Evolutionary conservation across 192 early-diverging fungal species (phyloP).

Genomic region (Coemansia sp.): DNA sequence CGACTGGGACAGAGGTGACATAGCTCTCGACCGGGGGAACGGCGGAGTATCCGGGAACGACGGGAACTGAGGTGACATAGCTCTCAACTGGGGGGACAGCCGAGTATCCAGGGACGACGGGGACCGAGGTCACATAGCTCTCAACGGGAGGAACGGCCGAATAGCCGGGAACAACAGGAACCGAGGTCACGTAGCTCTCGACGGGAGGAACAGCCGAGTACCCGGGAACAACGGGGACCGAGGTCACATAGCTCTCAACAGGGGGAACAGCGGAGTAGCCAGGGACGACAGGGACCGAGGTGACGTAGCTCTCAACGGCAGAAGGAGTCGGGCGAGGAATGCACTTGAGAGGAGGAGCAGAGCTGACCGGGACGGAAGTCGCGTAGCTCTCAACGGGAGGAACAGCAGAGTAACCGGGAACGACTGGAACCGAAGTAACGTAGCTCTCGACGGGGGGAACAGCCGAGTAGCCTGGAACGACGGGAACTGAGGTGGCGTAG

Average conservation of each 20-base stretch:
- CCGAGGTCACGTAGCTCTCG: neutral
- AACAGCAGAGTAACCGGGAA: too few relatives aligned
- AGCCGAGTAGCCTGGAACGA: neutral
- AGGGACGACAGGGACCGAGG: neutral
- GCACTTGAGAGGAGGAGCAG: neutral
- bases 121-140: neutral
- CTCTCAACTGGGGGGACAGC: constrained; percentile 5
- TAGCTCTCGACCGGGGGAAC: neutral
- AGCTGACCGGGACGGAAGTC: neutral
- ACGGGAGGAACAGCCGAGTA: neutral
- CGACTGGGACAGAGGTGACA: neutral
- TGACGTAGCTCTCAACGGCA: neutral
- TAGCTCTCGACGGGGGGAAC: constrained; percentile 10
- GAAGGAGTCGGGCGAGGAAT: constrained; percentile 1
- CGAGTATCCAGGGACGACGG: neutral
- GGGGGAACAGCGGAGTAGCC: neutral
- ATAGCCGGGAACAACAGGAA: neutral
- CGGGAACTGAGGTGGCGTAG: neutral
- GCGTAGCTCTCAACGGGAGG: constrained; percentile 7
- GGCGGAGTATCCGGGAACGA: too few relatives aligned
- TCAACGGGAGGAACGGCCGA: constrained; percentile 11
- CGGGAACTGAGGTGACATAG: constrained; percentile 9
- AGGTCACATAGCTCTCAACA: too few relatives aligned
- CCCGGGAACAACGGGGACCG: too few relatives aligned
- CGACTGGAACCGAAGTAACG: neutral